These are phyloP conservation scores for Parachaetomium inaequale DNA, from an alignment of 495 filamentous ascomycete species.

Conservation along the genomic window DNA sequence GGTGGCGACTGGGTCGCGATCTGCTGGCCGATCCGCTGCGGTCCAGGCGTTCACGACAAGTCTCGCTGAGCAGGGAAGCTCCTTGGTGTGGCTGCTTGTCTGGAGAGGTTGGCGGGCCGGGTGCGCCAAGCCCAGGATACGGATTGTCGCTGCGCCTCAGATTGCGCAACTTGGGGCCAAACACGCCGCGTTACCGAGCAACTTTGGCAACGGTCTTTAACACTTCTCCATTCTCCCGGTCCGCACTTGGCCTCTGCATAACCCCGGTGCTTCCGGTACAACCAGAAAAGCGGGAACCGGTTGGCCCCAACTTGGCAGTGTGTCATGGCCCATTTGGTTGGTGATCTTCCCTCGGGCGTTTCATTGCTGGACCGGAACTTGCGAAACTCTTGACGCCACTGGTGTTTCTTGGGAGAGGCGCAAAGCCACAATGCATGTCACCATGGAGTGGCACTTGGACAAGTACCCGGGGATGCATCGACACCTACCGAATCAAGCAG, in stretches of 20 bases:
- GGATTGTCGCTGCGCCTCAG: constrained; percentile 5
- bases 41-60: not conserved
- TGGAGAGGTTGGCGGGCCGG: too few species aligned
- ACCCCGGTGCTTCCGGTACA: too few species aligned
- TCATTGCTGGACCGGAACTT: not conserved
- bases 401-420: not conserved
- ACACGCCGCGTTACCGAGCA: constrained; percentile 11
- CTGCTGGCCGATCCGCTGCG: constrained; percentile 6
- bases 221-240: too few species aligned
- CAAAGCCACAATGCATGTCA: not conserved
- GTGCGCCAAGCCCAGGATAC: not conserved
- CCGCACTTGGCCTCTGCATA: too few species aligned
- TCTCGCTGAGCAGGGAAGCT: not conserved
- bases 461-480: too few species aligned
- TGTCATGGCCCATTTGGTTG: not conserved
- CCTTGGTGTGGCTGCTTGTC: not conserved
- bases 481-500: too few species aligned
- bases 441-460: too few species aligned
- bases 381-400: not conserved
- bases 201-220: not conserved
- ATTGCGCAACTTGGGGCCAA: constrained; percentile 4
- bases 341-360: not conserved
- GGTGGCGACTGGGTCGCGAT: constrained; percentile 4
- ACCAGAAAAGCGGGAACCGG: too few species aligned
- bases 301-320: not conserved